Conservation (phyloP, 1,284 basidiomycete genomes). For the Ganoderma resinaceum region DNA sequence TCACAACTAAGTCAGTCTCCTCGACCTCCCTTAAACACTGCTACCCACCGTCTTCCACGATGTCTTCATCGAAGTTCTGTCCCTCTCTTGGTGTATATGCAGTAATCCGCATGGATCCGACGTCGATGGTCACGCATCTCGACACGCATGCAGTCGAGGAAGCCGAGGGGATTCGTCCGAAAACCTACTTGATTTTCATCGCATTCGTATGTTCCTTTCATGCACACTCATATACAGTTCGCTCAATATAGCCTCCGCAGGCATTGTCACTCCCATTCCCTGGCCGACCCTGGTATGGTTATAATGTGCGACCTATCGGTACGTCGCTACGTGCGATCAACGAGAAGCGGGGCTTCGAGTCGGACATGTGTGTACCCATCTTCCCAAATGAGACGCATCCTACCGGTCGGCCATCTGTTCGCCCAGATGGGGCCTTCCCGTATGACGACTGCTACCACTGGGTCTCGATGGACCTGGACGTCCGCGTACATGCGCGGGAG, state of each 20-base stretch:
- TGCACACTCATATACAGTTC: too few relatives aligned
- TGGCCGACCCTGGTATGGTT: conserved; percentile 5
- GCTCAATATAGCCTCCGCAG: neutral
- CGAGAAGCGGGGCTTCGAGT: neutral
- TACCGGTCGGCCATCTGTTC: neutral
- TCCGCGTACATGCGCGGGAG: neutral
- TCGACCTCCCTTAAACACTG: neutral
- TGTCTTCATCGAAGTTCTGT: neutral
- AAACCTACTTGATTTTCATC: neutral
- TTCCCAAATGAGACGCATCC: conserved; percentile 13
- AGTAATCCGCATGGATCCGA: neutral
- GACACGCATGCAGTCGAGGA: neutral
- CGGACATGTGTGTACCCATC: conserved; percentile 17
- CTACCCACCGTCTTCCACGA: too few relatives aligned
- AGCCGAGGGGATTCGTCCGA: neutral
- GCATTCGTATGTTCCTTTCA: neutral
- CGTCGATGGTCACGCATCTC: neutral
- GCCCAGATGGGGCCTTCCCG: conserved; percentile 4
- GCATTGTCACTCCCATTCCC: neutral
- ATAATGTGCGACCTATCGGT: neutral
- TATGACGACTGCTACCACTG: conserved; percentile 22
- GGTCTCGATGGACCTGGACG: neutral
- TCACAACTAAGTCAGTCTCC: neutral
- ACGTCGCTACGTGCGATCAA: conserved; percentile 2
- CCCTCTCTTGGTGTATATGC: neutral